Evolutionary conservation across 2,329 filamentous ascomycete species (phyloP), one percentile per base, ranked within the genome.

Genomic region (Tolypocladium ovalisporum): DNA sequence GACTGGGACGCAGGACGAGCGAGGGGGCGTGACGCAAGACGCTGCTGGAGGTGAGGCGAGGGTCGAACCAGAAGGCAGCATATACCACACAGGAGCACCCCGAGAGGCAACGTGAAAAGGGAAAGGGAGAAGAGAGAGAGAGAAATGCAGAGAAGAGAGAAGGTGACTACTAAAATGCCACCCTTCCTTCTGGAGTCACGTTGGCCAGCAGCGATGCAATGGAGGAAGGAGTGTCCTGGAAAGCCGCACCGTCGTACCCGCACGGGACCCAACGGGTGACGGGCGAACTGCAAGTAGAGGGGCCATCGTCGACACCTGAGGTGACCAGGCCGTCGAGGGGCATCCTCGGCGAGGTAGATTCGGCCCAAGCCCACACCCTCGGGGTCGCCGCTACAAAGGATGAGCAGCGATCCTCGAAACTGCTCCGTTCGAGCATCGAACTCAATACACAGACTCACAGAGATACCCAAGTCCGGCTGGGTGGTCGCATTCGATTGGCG

Each of bases 391-490:
- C 17, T 7, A 4, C 27, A 17, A 19, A 15, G 6, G 17, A 29
- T 9, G 32, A 34, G 4, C 15, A 44, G 40, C 13, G 10, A 47
- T 15, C 29, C 15, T 3, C 5, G 8, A 17, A 8, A n/a, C 6
- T n/a, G 37, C 19, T 9, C 5, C 32, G 32, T 34, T 34, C 17
- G 37, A 40, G 19, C n/a, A 24, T 44, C 10, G n/a, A n/a, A n/a
- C n/a, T n/a, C 15, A 15, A 44, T 22, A 44, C 40, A 44, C 40
- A 44, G 40, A 44, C 40, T 8, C 40, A 44, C 40, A n/a, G 39
- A 42, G 24, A 32, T 54, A 51, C 40, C 56, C 56, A 57, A 49
- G 52, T 57, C 36, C 40, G 51, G 52, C 56, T 27, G 52, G 37
- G 56, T 40, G 52, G 52, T n/a, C 52, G 44, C 6, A 17, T 19